Conservation (phyloP, 805 yeast species). For the Candida adriatica region DNA sequence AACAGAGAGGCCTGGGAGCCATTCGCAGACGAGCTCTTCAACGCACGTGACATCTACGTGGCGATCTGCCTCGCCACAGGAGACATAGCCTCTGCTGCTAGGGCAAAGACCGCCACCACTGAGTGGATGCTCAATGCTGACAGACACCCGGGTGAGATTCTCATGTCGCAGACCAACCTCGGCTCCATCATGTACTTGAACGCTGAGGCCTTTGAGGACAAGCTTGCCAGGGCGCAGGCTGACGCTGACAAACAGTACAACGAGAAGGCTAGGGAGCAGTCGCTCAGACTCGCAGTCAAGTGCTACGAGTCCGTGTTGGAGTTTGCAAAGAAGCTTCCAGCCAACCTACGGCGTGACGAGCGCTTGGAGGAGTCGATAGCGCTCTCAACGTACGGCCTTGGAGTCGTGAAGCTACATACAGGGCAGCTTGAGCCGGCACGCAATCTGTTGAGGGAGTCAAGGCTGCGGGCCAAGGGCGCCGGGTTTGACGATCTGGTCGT, state of each 20-base stretch:
- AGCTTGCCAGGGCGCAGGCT: constrained; percentile 29
- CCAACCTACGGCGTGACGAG: constrained; percentile 28
- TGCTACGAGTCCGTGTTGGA: constrained; percentile 39
- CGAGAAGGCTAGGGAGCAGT: constrained; percentile 21
- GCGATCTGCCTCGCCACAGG: constrained; percentile 65
- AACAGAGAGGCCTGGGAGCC: constrained; percentile 59
- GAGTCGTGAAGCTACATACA: constrained; percentile 64
- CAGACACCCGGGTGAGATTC: constrained; percentile 54
- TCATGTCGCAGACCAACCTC: constrained; percentile 60
- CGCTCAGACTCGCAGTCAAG: constrained; percentile 28
- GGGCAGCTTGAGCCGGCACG: constrained; percentile 53
- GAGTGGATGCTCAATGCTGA: constrained; percentile 72
- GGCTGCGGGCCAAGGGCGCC: constrained; percentile 60
- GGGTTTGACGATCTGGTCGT: constrained; percentile 55
- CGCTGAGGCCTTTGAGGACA: constrained; percentile 54
- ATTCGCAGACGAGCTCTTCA: constrained; percentile 71
- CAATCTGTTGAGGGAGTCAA: constrained; percentile 57
- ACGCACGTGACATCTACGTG: constrained; percentile 67
- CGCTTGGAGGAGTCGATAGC: constrained; percentile 63
- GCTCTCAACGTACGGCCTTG: constrained; percentile 77
- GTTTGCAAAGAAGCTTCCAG: constrained; percentile 34
- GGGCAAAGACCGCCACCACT: constrained; percentile 55
- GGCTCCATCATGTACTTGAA: constrained; percentile 65
- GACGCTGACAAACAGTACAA: constrained; percentile 19
- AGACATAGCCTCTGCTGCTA: constrained; percentile 55